Conservation (phyloP, 2,329 filamentous ascomycete species). For the Dothideomycetes sp. region DNA sequence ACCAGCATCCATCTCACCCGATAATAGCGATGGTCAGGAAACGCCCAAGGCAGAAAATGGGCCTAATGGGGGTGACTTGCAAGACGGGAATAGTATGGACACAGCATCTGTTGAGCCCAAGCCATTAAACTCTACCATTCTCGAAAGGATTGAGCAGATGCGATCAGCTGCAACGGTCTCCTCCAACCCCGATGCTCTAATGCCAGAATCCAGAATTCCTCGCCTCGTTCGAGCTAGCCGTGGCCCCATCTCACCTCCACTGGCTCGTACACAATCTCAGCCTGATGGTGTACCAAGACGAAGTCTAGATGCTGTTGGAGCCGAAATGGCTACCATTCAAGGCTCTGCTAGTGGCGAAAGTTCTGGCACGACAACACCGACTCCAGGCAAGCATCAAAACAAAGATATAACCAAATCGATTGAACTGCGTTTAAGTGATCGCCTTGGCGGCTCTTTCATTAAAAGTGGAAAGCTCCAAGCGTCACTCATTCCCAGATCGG, state of each 20-base stretch:
- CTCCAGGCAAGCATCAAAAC: constrained; percentile 20
- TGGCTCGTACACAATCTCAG: constrained; percentile 44
- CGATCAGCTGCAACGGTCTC: constrained; percentile 23
- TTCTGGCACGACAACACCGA: constrained; percentile 11
- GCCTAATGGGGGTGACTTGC: background rate
- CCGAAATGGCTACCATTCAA: constrained; percentile 11
- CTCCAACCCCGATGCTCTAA: constrained; percentile 17
- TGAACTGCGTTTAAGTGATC: constrained; percentile 72
- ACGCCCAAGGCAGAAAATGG: constrained; percentile 3
- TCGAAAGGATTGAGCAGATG: constrained; percentile 31
- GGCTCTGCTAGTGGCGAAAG: constrained; percentile 12
- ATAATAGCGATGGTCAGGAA: constrained; percentile 3
- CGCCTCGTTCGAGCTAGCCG: constrained; percentile 24
- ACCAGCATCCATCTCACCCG: constrained; percentile 22
- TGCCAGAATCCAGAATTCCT: constrained; percentile 27
- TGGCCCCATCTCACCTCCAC: constrained; percentile 36
- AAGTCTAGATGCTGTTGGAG: constrained; percentile 10
- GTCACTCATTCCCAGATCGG: constrained; percentile 82
- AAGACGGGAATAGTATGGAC: constrained; percentile 16
- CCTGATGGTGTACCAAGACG: constrained; percentile 29
- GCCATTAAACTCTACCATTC: constrained; percentile 26
- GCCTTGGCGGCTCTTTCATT: constrained; percentile 55
- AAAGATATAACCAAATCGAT: constrained; percentile 30
- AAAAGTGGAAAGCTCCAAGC: constrained; percentile 48
- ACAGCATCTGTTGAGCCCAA: constrained; percentile 25